These are phyloP conservation scores for Neospermospora avenae DNA, from an alignment of 2,329 filamentous ascomycete genomes.

Conservation along the genomic window DNA sequence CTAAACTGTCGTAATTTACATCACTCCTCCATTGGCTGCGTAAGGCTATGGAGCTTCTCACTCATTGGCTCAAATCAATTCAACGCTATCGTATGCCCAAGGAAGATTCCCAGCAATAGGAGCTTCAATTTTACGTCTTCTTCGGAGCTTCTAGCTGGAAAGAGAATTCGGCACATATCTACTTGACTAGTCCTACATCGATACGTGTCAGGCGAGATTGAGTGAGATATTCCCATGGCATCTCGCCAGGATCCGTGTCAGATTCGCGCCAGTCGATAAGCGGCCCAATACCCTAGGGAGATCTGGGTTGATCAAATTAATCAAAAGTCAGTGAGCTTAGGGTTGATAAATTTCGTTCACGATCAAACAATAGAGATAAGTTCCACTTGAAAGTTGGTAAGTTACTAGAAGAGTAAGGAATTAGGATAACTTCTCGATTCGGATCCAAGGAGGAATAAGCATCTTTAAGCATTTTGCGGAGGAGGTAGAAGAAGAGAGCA, in stretches of 20 bases:
- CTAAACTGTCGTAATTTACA: background rate
- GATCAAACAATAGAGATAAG: too few relatives aligned
- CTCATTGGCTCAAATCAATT: background rate
- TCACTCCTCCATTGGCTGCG: background rate
- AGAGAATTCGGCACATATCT: too few relatives aligned
- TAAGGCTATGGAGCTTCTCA: background rate
- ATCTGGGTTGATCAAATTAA: too few relatives aligned
- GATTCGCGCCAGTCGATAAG: background rate
- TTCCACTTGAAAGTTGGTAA: too few relatives aligned
- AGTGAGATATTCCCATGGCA: background rate
- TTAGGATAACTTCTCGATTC: too few relatives aligned
- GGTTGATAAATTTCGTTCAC: too few relatives aligned
- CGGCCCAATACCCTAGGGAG: background rate
- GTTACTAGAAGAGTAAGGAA: too few relatives aligned
- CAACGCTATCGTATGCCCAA: too few relatives aligned
- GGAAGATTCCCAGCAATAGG: background rate
- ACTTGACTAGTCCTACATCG: background rate
- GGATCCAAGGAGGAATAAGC: too few relatives aligned
- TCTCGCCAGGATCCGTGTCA: background rate
- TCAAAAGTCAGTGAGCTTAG: too few relatives aligned
- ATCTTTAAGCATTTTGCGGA: too few relatives aligned
- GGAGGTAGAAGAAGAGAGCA: too few relatives aligned
- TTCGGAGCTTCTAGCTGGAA: constrained; percentile 20
- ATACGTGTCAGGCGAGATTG: background rate
- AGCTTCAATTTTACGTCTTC: background rate